These are phyloP conservation scores for Botryosphaeria dothidea DNA, from an alignment of 2,329 filamentous ascomycete genomes.

Conservation along the genomic window DNA sequence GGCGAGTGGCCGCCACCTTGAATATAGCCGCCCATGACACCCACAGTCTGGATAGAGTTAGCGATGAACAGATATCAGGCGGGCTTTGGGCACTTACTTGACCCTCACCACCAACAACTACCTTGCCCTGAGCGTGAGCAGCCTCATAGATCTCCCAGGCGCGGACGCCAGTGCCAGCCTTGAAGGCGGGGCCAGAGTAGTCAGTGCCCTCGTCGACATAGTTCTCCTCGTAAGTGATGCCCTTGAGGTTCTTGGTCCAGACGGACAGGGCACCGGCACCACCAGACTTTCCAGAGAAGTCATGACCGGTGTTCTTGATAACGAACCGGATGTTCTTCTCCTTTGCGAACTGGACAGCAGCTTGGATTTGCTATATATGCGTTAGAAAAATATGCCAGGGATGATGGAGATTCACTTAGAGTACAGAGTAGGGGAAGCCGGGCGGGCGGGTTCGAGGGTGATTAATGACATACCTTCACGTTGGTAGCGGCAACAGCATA, in stretches of 20 bases:
- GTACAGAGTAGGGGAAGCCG: too few relatives aligned
- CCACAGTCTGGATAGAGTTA: slow-evolving; percentile 30
- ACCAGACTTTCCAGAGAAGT: slow-evolving; percentile 38
- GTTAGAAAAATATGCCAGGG: too few relatives aligned
- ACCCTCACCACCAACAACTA: slow-evolving; percentile 33
- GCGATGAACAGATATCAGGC: not conserved
- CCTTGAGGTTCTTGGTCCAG: slow-evolving; percentile 40
- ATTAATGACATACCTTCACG: too few relatives aligned
- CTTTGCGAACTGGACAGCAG: slow-evolving; percentile 30
- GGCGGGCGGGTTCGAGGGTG: too few relatives aligned
- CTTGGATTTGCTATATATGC: slow-evolving; percentile 25
- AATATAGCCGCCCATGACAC: slow-evolving; percentile 34
- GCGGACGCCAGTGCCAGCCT: slow-evolving; percentile 34
- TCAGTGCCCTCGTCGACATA: slow-evolving; percentile 27
- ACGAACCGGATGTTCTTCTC: slow-evolving; percentile 34
- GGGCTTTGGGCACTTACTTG: slow-evolving; percentile 19
- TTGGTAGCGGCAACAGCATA: slow-evolving; percentile 37
- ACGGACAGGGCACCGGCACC: slow-evolving; percentile 36
- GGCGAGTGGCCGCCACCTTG: slow-evolving; percentile 34
- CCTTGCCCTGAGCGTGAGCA: slow-evolving; percentile 25
- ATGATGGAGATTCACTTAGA: too few relatives aligned
- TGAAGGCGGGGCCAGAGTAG: slow-evolving; percentile 32
- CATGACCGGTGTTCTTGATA: slow-evolving; percentile 41
- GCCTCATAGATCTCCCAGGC: slow-evolving; percentile 32
- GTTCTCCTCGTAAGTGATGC: slow-evolving; percentile 34